Evolutionary conservation across 1,284 basidiomycete genomes (phyloP), one percentile per base, ranked within the genome.

Genomic region (Tilletiopsis washingtonensis): DNA sequence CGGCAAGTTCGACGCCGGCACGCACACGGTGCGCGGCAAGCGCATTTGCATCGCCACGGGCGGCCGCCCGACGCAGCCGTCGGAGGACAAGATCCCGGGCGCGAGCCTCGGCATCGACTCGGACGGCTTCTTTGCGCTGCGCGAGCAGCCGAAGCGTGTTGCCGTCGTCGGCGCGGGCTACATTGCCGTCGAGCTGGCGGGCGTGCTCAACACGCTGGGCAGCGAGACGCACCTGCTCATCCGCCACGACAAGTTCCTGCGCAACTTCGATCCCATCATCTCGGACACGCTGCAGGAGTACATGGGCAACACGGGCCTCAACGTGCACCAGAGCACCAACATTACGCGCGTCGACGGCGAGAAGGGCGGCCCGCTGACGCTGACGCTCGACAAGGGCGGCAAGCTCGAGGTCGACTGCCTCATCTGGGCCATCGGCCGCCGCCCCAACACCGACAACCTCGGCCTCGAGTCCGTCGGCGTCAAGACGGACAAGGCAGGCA

Each of bases 101-200:
- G 89, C 91, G 7, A 82, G 81, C 29, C 81, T 91, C 51, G 94
- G 91, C 38, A 91, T 90, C 66, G 78, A 84, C 75, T 94, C 89
- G 19, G 94, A 99, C 74, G 91, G 90, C 9, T 99, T 98, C 79
- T 99, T 99, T 69, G 88, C 84, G 39, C 81, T 98, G 41, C 81
- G 83, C 64, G 80, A 86, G 55, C 89, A 94, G 75, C 93, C 93
- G 12, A 88, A 86, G 75, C 82, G 90, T 50, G 91, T 94, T 26
- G 91, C 85, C 2, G 86, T 98, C 53, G 84, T 96, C 36, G 93
- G 93, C 44, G 93, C 93, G 17, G 93, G 93, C 3, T 98, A 98
- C 76, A 98, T 98, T 65, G 89, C 90, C 20, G 88, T 97, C 59
- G 93, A 98, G 56, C 57, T 77, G 9, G 70, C 69, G 9, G 68